Conservation (phyloP, 1,284 basidiomycete genomes). For the Papiliotrema terrestris region DNA sequence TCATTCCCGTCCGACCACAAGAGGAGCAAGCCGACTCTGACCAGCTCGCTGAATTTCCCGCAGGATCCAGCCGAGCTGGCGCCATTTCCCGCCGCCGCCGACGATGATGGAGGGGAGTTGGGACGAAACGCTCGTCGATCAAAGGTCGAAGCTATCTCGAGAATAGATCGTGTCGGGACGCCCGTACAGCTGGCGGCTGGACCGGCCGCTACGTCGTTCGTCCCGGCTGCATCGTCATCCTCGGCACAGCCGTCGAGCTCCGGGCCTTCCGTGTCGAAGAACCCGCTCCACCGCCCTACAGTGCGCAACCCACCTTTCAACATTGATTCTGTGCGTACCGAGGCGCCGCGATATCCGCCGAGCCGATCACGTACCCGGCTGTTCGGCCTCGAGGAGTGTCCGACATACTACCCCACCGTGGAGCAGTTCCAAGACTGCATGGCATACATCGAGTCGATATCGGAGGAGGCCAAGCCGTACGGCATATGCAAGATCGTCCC, state of each 20-base stretch:
- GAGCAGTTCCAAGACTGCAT: constrained; percentile 97
- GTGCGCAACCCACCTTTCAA: constrained; percentile 38
- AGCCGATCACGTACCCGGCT: constrained; percentile 52
- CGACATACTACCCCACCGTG: constrained; percentile 77
- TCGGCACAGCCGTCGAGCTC: constrained; percentile 7
- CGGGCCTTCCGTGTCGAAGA: constrained; percentile 23
- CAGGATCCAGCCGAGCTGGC: constrained; percentile 19
- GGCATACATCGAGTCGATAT: constrained; percentile 84
- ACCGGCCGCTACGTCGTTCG: constrained; percentile 36
- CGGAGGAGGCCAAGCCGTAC: constrained; percentile 67
- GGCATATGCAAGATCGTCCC: constrained; percentile 98
- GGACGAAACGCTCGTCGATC: constrained; percentile 36
- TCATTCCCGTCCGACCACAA: constrained; percentile 4
- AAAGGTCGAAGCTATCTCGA: constrained; percentile 40
- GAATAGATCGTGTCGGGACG: constrained; percentile 36
- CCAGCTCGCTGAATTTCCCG: constrained; percentile 34
- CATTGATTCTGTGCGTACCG: constrained; percentile 28
- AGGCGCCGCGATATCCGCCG: constrained; percentile 30
- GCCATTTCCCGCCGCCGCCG: constrained; percentile 5
- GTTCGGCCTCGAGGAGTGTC: constrained; percentile 87
- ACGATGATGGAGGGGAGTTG: constrained; percentile 15
- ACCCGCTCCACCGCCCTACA: constrained; percentile 31
- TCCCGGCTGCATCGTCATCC: constrained; percentile 22
- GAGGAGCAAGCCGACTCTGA: constrained; percentile 31
- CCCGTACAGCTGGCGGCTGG: constrained; percentile 19